Conservation (phyloP, 306 rosid species). For the Bauhinia variegata region DNA sequence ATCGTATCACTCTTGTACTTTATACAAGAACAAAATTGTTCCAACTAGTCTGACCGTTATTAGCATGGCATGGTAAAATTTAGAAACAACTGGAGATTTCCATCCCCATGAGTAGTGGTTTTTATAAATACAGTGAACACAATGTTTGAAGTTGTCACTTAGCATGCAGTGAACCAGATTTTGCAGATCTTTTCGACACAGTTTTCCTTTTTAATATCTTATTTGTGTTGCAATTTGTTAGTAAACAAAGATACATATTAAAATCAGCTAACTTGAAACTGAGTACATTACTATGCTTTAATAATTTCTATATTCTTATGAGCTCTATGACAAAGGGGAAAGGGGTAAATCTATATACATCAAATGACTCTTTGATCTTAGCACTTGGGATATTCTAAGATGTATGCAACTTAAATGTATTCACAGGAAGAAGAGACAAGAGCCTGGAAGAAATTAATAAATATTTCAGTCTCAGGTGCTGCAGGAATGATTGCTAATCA, state of each 20-base stretch:
- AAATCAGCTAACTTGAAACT: conserved; percentile 20
- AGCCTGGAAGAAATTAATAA: conserved; percentile 88
- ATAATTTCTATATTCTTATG: background rate
- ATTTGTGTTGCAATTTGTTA: background rate
- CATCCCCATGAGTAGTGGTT: too few species aligned
- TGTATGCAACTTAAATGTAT: conserved; percentile 16
- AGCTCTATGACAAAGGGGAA: conserved; percentile 6
- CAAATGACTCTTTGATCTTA: conserved; percentile 12
- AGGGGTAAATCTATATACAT: conserved; percentile 6
- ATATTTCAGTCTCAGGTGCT: conserved; percentile 92
- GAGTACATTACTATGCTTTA: conserved; percentile 15
- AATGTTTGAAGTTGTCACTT: background rate
- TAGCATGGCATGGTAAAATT: too few species aligned
- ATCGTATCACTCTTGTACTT: too few species aligned
- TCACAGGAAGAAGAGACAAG: conserved; percentile 94
- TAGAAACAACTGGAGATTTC: too few species aligned
- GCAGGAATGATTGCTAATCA: conserved; percentile 99
- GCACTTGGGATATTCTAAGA: background rate
- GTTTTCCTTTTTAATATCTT: background rate
- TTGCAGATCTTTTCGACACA: background rate
- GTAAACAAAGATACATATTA: background rate
- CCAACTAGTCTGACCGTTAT: too few species aligned
- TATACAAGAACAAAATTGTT: too few species aligned
- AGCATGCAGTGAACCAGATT: background rate
- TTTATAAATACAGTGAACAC: too few species aligned